A percentile compares a stretch with the other conserved stretches of the same genome.
Conservation (phyloP, 768 basidiomycete genomes). For the Multifurca ochricompacta region DNA sequence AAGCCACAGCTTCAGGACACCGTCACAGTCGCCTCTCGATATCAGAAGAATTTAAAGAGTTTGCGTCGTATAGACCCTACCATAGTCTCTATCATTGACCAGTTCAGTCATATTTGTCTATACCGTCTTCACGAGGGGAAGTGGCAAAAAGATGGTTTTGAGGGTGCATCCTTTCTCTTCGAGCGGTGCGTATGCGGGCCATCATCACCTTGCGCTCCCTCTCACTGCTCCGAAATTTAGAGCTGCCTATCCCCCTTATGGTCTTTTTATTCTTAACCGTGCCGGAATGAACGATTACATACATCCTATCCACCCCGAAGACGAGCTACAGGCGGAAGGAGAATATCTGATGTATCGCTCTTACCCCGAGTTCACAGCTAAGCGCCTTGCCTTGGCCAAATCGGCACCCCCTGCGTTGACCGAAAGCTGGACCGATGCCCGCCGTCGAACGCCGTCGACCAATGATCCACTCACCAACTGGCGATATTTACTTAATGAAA, state of each 20-base stretch:
- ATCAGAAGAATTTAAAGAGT: constrained; percentile 73
- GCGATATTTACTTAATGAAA: constrained; percentile 34
- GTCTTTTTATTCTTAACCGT: constrained; percentile 79
- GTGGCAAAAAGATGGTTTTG: constrained; percentile 79
- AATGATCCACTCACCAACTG: constrained; percentile 37
- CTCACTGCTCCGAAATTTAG: constrained; percentile 31
- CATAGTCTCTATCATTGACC: constrained; percentile 75
- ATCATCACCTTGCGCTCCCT: not conserved
- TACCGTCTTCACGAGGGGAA: constrained; percentile 66
- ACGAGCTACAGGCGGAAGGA: constrained; percentile 55
- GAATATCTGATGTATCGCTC: constrained; percentile 67
- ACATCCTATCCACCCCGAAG: constrained; percentile 69
- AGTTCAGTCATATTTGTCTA: constrained; percentile 81
- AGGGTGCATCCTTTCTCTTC: constrained; percentile 87
- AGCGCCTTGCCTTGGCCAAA: constrained; percentile 28
- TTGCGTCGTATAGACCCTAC: constrained; percentile 71
- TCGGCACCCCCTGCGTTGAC: constrained; percentile 21
- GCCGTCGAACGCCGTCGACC: constrained; percentile 15
- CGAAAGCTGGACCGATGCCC: constrained; percentile 23
- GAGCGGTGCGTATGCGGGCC: constrained; percentile 51
- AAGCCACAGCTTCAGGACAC: constrained; percentile 2
- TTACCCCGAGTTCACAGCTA: constrained; percentile 57
- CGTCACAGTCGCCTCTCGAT: constrained; percentile 58
- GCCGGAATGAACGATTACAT: constrained; percentile 74
- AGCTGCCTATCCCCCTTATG: constrained; percentile 72